Base-by-base conservation (phyloP, 495 filamentous ascomycete species). In the Tetracladium marchalianum region DNA sequence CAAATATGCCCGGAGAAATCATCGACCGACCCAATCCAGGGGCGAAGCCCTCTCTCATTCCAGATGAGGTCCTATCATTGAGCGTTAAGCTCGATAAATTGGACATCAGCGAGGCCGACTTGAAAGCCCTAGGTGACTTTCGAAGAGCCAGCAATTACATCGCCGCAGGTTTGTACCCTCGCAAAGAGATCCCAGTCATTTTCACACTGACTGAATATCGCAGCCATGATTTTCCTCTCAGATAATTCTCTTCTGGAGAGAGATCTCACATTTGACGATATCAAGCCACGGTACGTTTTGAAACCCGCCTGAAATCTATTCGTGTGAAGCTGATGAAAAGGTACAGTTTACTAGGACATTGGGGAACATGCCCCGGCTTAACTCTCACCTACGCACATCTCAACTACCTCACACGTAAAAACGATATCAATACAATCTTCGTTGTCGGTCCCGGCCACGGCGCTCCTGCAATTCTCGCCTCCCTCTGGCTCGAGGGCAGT, bases 361-460 rank as follows among this genome's bases (percentile, higher is more conserved):
- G 83, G 82, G 83, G 82, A 60, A 85, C 83, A 41, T 84, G 81
- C 47, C 81, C 82, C 0, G 82, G 83, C n/a, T 57, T 86, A n/a
- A 75, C 76, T 27, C 57, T 87, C n/a, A 71, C 85, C 5, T 83
- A 83, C 55, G 76, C 83, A 0, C 82, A 87, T 53, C 65, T 85
- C 42, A 85, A 84, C 62, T 76, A 79, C 31, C 55, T 84, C 31
- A 74, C 84, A 44, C 69, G 66, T 46, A 76, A 77, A 43, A 70
- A 71, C 51, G 62, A 78, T 38, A 59, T 78, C 9, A 66, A 84
- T 43, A 78, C 84, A 67, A 65, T 86, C 19, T 80, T 71, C 53
- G 77, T 86, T 16, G 75, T 85, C 36, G 82, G 84, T 0, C 83
- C 83, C 7, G 81, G 84, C 31, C 82, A 87, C 58, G 82, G 83